Conservation (phyloP, 179 eudicot species). For the Vitellaria paradoxa region DNA sequence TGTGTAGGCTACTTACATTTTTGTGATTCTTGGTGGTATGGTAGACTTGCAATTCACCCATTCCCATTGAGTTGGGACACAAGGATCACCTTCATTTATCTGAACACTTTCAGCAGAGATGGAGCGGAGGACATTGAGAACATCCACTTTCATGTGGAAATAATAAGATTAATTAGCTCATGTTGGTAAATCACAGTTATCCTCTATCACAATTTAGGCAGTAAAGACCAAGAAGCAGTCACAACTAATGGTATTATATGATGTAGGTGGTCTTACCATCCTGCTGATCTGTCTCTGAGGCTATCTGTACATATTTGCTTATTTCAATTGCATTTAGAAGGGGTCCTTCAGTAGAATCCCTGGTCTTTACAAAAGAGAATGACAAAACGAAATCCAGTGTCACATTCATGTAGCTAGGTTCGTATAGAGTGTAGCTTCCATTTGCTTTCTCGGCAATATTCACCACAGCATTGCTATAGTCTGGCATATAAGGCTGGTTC, state of each 20-base stretch:
- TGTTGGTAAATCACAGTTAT: neutral
- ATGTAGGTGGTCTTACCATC: conserved; percentile 65
- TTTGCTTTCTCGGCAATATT: conserved; percentile 95
- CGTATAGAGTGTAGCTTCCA: conserved; percentile 88
- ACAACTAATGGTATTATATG: neutral
- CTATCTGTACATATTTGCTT: conserved; percentile 64
- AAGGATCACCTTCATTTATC: conserved; percentile 75
- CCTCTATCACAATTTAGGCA: neutral
- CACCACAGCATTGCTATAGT: conserved; percentile 94
- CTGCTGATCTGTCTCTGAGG: conserved; percentile 54
- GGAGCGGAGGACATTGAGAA: conserved; percentile 50
- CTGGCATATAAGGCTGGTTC: conserved; percentile 70
- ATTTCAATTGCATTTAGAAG: conserved; percentile 87
- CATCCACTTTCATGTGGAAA: conserved; percentile 54
- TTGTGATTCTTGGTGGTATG: conserved; percentile 70
- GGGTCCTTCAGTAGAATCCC: conserved; percentile 84
- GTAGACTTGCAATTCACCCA: conserved; percentile 84
- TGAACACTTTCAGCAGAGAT: conserved; percentile 35
- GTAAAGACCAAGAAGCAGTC: neutral
- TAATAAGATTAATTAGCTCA: conserved; percentile 19
- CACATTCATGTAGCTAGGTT: conserved; percentile 94
- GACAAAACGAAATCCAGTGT: conserved; percentile 75
- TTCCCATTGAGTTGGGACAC: conserved; percentile 77
- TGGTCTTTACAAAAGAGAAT: conserved; percentile 79
- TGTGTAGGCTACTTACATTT: conserved; percentile 55